Conservation (phyloP, 192 early-diverging fungal genomes). For the Backusella westeae region DNA sequence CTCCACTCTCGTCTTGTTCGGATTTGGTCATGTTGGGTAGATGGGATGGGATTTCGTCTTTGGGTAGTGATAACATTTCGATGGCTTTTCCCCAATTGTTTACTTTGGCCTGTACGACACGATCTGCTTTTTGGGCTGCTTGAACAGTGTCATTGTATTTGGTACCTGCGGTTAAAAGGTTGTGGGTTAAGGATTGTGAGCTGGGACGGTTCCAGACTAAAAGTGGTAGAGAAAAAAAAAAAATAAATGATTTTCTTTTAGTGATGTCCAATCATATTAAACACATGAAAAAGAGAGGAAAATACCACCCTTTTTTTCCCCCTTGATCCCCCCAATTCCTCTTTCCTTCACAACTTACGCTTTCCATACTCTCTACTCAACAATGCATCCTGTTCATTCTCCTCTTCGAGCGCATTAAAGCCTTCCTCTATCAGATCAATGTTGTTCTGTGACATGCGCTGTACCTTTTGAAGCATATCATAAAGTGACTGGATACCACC, state of each 20-base stretch:
- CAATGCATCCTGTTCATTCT: constrained; percentile 68
- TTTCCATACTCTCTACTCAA: constrained; percentile 53
- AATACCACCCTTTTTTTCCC: background rate
- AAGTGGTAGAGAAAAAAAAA: background rate
- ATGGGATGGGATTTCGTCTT: constrained; percentile 10
- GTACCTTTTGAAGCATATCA: constrained; percentile 63
- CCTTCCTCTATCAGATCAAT: constrained; percentile 63
- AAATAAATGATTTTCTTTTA: background rate
- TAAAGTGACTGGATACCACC: constrained; percentile 67
- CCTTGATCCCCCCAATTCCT: background rate
- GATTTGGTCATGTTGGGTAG: constrained; percentile 9
- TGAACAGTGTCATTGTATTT: constrained; percentile 54
- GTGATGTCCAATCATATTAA: background rate
- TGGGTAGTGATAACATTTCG: constrained; percentile 44
- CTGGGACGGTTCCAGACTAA: constrained; percentile 56
- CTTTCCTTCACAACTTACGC: constrained; percentile 14
- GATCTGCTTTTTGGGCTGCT: constrained; percentile 57
- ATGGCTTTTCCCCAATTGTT: constrained; percentile 58
- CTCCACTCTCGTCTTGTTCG: constrained; percentile 5
- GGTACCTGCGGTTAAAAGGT: constrained; percentile 52
- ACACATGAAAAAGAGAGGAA: background rate
- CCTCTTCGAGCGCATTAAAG: constrained; percentile 64
- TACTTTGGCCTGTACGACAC: constrained; percentile 54
- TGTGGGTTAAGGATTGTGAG: constrained; percentile 51
- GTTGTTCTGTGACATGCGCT: constrained; percentile 48